phyloP scores from a whole-genome alignment of 805 yeast genomes.

The Blastobotrys peoriensis region DNA sequence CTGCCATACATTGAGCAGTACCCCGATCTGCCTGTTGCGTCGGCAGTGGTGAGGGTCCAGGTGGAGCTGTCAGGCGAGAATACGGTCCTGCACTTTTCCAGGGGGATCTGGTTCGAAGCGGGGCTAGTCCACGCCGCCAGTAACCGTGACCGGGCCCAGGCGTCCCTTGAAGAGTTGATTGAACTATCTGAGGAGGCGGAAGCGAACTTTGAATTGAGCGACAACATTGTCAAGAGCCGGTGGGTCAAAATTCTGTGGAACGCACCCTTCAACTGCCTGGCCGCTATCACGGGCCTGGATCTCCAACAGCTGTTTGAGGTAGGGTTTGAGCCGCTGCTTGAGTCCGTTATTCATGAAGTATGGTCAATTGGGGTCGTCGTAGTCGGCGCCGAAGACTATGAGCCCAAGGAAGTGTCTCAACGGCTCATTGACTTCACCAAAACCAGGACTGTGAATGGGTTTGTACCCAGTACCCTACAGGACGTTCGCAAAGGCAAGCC shows the following conservation, averaged over 20 bases:
- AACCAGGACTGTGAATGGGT: conserved; percentile 4
- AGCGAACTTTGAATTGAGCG: conserved; percentile 2
- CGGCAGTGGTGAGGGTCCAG: conserved; percentile 11
- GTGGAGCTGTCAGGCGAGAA: conserved; percentile 10
- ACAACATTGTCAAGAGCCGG: conserved; percentile 8
- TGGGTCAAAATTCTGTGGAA: conserved; percentile 16
- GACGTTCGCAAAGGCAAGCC: conserved; percentile 15
- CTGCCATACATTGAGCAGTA: conserved; percentile 12
- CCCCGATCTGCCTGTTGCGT: conserved; percentile 11
- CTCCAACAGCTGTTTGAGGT: conserved; percentile 8
- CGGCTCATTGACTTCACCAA: conserved; percentile 4
- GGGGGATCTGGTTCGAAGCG: conserved; percentile 1
- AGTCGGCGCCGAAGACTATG: conserved; percentile 11
- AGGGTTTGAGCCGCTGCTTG: conserved; percentile 4
- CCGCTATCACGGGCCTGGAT: conserved; percentile 11
- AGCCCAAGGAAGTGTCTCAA: conserved; percentile 3
- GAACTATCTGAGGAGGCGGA: conserved; percentile 4
- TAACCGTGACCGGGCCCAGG: background rate
- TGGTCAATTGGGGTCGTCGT: conserved; percentile 10
- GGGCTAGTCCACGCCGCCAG: conserved; percentile 8
- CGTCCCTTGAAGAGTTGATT: conserved; percentile 3
- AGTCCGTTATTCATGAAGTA: conserved; percentile 8
- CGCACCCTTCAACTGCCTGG: conserved; percentile 12
- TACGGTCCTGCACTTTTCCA: conserved; percentile 7
- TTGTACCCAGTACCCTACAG: conserved; percentile 15